Evolutionary conservation across 2,329 filamentous ascomycete genomes (phyloP).

Genomic region (Pseudopithomyces chartarum): DNA sequence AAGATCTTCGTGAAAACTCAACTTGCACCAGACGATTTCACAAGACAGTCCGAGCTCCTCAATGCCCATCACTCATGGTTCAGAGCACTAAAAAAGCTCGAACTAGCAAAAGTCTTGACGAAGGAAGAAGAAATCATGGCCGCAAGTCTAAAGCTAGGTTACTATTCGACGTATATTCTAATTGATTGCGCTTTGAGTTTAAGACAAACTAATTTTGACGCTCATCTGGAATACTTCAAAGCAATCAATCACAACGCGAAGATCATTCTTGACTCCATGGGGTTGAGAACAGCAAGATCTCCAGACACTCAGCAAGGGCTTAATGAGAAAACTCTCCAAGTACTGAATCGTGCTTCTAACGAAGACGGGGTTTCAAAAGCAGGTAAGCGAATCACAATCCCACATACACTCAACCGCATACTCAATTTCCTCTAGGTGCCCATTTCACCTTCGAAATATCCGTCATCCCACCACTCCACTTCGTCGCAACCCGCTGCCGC

Average conservation of each 20-base stretch:
- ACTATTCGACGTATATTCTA: conserved; percentile 12
- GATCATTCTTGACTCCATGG: conserved; percentile 15
- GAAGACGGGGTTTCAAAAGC: neutral
- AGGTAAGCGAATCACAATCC: neutral
- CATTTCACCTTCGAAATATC: conserved; percentile 21
- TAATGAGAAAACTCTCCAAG: neutral
- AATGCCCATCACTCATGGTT: conserved; percentile 14
- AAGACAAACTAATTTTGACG: conserved; percentile 7
- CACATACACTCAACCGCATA: neutral
- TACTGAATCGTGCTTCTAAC: neutral
- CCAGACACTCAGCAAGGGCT: neutral
- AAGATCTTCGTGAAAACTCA: neutral
- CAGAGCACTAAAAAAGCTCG: conserved; percentile 8
- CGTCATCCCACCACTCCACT: conserved; percentile 10
- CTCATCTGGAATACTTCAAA: conserved; percentile 14
- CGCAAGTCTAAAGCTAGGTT: conserved; percentile 12
- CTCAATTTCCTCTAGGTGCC: neutral
- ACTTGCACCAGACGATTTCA: conserved; percentile 6
- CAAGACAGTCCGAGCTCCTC: conserved; percentile 8
- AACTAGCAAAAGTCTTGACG: conserved; percentile 1
- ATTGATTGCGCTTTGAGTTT: conserved; percentile 7
- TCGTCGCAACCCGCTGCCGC: conserved; percentile 12
- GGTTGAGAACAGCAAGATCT: neutral
- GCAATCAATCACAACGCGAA: conserved; percentile 16
- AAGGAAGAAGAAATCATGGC: conserved; percentile 12